Base-by-base conservation (phyloP, 352 stramenopile genomes). In the Globisporangium radiosum region DNA sequence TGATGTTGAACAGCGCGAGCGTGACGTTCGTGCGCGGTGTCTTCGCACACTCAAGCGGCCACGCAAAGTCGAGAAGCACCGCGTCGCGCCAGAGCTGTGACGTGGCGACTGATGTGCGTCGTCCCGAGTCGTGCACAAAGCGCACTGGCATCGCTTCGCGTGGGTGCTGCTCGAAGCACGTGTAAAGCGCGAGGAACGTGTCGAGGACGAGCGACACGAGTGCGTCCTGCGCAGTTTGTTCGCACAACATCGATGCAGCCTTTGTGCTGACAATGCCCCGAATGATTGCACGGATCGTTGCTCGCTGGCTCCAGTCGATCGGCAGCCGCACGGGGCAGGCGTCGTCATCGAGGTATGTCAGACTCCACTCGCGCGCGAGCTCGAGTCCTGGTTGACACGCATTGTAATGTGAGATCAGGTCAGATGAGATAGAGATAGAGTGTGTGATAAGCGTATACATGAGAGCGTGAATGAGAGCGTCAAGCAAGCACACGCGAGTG, bases 1-100 rank as follows among this genome's bases (percentile, higher is more conserved):
- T 84, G 58, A 85, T 72, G 49, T 78, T 74, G 59, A 88, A 88
- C 7, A 88, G 69, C 14, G 76, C 70, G 4, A 88, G 64, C 0
- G 40, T 57, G 19, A 62, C 61, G 9, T 81, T 69, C 14, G 15
- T 49, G 5, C 78, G 44, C 2, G 64, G 67, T 11, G 57, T 52
- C 19, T 51, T 54, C 8, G 71, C n/a, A 25, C 4, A 17, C 4
- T 38, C 62, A 4, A 49, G 63, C 33, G 73, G 69, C 73, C 71
- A 78, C 8, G 56, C 58, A 7, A 75, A 56, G 59, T 85, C 66
- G 3, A 88, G 60, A 4, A 88, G 60, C 49, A 85, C 54, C 0
- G 65, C 63, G 59, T 83, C 63, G 36, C 78, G 81, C 57, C 70
- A 74, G 9, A 85, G 17, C 45, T 65, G 53, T 5, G 75, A 85